phyloP scores from a whole-genome alignment of 2,329 filamentous ascomycete genomes.

The Exophiala spinifera region DNA sequence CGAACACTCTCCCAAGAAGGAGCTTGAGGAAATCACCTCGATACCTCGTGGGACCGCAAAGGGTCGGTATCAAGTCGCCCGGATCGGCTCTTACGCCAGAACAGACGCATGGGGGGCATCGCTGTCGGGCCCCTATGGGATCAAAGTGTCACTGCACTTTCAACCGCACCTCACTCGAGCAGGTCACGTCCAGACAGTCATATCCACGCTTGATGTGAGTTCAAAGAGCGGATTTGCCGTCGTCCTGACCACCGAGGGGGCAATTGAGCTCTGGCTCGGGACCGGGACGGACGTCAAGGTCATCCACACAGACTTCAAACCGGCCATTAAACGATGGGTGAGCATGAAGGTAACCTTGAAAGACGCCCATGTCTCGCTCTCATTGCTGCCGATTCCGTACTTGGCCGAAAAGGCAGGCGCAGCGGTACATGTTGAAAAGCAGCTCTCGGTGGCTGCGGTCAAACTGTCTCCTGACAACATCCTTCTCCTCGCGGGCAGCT shows the following conservation, averaged over 20 bases:
- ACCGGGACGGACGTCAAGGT: slow-evolving; percentile 2
- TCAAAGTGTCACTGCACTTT: slow-evolving; percentile 4
- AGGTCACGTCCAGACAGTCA: slow-evolving; percentile 2
- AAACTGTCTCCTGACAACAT: background rate
- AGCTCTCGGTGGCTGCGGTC: background rate
- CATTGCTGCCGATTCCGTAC: slow-evolving; percentile 2
- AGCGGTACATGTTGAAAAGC: background rate
- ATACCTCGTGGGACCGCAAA: slow-evolving; percentile 8
- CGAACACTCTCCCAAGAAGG: slow-evolving; percentile 10
- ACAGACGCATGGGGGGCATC: background rate
- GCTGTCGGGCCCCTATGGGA: background rate
- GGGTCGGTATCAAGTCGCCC: slow-evolving; percentile 14
- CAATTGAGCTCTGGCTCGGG: background rate
- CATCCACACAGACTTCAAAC: background rate
- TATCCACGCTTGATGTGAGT: slow-evolving; percentile 4
- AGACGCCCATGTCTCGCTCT: background rate
- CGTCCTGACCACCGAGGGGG: background rate
- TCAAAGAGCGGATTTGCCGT: slow-evolving; percentile 2
- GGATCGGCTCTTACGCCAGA: slow-evolving; percentile 14
- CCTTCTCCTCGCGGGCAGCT: background rate
- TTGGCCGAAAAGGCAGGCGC: slow-evolving; percentile 2
- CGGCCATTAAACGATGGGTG: background rate
- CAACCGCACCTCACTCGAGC: slow-evolving; percentile 2
- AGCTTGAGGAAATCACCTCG: slow-evolving; percentile 2
- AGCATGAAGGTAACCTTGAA: background rate